These are phyloP conservation scores for Mycena capillaripes DNA, from an alignment of 768 basidiomycete species.

Conservation along the genomic window DNA sequence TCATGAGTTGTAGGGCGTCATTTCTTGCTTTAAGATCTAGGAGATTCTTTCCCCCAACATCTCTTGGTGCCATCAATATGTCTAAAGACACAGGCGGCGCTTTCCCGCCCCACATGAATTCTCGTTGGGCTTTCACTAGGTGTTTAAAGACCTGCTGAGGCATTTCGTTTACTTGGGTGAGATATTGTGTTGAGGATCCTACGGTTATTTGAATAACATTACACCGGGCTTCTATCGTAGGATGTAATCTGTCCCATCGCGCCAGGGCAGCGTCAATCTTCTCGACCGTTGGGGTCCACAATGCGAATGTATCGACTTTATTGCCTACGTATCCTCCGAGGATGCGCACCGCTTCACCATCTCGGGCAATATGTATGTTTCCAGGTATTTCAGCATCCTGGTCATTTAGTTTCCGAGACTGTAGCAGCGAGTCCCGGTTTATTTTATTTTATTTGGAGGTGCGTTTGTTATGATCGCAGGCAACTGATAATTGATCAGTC, in stretches of 20 bases:
- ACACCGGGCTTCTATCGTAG: background rate
- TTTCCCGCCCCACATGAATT: conserved; percentile 9
- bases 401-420: background rate
- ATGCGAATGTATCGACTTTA: background rate
- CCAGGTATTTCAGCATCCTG: background rate
- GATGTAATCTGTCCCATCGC: background rate
- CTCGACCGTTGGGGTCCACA: background rate
- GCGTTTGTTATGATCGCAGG: no score
- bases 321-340: background rate
- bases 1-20: conserved; percentile 24
- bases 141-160: no score
- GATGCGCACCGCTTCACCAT: background rate
- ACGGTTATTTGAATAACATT: background rate
- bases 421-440: no score
- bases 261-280: background rate
- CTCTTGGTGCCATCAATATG: background rate
- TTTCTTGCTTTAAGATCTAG: conserved; percentile 24
- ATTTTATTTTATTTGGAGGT: no score
- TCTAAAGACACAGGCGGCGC: conserved; percentile 3
- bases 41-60: conserved; percentile 28
- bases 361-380: background rate
- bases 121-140: background rate
- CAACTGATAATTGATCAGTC: no score
- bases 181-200: background rate
- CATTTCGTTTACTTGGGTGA: no score